These are phyloP conservation scores for Neurospora tetrasperma DNA, from an alignment of 495 filamentous ascomycete species.

Conservation along the genomic window DNA sequence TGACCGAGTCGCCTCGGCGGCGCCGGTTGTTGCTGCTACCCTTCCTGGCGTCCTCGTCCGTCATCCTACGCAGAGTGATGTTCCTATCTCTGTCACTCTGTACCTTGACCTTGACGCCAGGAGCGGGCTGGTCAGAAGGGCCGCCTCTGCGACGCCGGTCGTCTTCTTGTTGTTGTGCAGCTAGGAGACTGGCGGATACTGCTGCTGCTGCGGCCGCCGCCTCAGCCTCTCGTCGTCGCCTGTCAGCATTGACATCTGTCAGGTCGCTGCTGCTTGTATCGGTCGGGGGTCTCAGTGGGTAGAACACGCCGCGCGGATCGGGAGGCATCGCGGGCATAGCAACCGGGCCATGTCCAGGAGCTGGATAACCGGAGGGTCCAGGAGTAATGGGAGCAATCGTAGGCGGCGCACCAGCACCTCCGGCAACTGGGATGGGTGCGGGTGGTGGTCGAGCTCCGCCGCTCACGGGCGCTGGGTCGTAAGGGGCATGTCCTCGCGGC, in stretches of 20 bases:
- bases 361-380: neutral
- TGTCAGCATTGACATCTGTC: conserved; percentile 23
- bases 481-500: conserved; percentile 19
- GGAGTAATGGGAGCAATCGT: conserved; percentile 31
- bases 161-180: conserved; percentile 24
- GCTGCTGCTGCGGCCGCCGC: conserved; percentile 41
- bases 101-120: conserved; percentile 67
- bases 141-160: conserved; percentile 27
- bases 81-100: conserved; percentile 64
- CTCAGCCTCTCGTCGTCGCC: conserved; percentile 36
- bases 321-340: conserved; percentile 40
- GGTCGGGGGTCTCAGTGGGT: conserved; percentile 46
- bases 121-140: conserved; percentile 25
- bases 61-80: conserved; percentile 70
- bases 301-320: conserved; percentile 48
- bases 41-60: conserved; percentile 62
- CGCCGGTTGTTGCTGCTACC: conserved; percentile 17
- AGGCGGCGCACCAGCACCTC: neutral
- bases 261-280: conserved; percentile 33
- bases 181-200: conserved; percentile 32
- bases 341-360: conserved; percentile 15
- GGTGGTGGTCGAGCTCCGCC: conserved; percentile 4
- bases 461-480: conserved; percentile 19
- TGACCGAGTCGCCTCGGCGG: conserved; percentile 35
- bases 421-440: neutral